phyloP scores from a whole-genome alignment of 495 filamentous ascomycete species.

The Neurospora hispaniola region DNA sequence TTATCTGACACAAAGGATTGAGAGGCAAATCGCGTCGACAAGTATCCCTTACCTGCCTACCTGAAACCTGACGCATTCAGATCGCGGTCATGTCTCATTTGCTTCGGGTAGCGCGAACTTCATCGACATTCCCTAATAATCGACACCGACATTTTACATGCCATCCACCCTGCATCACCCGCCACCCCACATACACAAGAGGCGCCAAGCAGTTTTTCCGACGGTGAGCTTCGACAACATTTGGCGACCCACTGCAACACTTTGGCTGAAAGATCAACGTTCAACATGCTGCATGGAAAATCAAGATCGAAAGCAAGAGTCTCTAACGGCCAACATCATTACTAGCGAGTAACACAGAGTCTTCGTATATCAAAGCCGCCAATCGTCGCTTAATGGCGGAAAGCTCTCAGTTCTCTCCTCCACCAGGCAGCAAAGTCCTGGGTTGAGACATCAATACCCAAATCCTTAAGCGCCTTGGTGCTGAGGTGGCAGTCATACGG shows the following conservation, averaged over 20 bases:
- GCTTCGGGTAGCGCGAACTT: background rate
- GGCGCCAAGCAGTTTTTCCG: background rate
- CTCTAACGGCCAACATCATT: background rate
- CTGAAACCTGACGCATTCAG: background rate
- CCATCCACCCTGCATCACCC: background rate
- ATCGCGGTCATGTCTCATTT: background rate
- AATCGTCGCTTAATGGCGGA: constrained; percentile 25
- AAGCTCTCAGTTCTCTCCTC: constrained; percentile 43
- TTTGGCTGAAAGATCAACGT: background rate
- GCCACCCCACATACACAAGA: background rate
- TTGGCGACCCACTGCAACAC: background rate
- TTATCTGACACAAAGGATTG: background rate
- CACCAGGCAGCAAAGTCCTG: constrained; percentile 78
- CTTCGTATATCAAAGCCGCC: background rate
- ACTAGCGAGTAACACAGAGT: background rate
- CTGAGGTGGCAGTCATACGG: constrained; percentile 88
- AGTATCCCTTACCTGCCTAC: background rate
- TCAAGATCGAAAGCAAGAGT: background rate
- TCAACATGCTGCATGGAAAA: background rate
- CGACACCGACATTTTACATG: background rate
- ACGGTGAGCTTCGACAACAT: background rate
- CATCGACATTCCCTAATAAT: background rate
- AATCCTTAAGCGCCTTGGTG: constrained; percentile 59
- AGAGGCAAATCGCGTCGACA: background rate
- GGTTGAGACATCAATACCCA: constrained; percentile 68